phyloP scores from a whole-genome alignment of 768 basidiomycete species.

The Kwoniella pini region DNA sequence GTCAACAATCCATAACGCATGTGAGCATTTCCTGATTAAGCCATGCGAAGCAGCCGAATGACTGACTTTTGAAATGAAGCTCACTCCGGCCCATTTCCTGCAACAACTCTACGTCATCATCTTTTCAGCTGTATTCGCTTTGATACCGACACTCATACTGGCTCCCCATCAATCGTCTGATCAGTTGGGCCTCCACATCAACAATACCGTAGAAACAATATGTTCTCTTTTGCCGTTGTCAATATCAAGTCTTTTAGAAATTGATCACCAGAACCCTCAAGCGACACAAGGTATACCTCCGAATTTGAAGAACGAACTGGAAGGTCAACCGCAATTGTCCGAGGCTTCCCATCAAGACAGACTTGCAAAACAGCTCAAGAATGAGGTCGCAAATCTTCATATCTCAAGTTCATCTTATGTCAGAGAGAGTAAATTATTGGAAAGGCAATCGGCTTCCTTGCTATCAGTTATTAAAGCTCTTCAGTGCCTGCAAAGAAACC shows the following conservation, averaged over 20 bases:
- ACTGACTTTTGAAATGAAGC: conserved; percentile 17
- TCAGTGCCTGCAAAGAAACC: conserved; percentile 35
- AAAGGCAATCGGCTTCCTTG: conserved; percentile 1
- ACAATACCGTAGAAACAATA: conserved; percentile 18
- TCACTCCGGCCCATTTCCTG: conserved; percentile 24
- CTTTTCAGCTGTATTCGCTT: conserved; percentile 38
- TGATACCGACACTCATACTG: conserved; percentile 32
- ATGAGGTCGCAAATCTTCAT: conserved; percentile 12
- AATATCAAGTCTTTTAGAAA: conserved; percentile 20
- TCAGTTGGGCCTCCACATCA: conserved; percentile 24
- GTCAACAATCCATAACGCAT: conserved; percentile 21
- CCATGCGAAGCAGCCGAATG: too few species aligned
- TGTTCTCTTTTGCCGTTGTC: conserved; percentile 31
- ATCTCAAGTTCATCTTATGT: conserved; percentile 11
- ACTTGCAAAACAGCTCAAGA: conserved; percentile 16
- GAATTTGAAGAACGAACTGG: background rate
- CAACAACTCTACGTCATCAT: conserved; percentile 37
- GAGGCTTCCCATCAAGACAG: conserved; percentile 6
- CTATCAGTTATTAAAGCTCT: conserved; percentile 27
- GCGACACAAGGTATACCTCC: background rate
- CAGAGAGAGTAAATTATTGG: conserved; percentile 4
- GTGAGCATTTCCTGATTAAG: too few species aligned
- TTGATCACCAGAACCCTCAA: background rate
- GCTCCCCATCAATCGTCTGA: conserved; percentile 22
- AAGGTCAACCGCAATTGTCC: conserved; percentile 6